Evolutionary conservation across 228 moss, liverwort and hornwort genomes (phyloP), one percentile per base, ranked within the genome.

Genomic region (Sphagnum magellanicum): DNA sequence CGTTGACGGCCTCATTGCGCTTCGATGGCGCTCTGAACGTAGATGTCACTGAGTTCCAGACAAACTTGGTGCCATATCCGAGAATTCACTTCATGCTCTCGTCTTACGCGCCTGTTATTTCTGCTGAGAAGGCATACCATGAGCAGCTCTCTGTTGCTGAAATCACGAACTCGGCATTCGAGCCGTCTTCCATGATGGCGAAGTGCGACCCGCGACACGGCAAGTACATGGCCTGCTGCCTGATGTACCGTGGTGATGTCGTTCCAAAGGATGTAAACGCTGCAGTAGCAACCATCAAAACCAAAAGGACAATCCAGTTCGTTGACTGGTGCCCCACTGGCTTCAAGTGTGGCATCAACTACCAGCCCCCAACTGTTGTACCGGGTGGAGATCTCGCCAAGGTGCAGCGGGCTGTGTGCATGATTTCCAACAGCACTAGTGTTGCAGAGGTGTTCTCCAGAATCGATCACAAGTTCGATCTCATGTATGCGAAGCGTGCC

Each of bases 261-360:
- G 73, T 74, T 7, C 73, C 73, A 4, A 74, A 74, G 73, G 73
- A 74, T 48, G 73, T 68, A 6, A 74, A 74, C 6, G 73, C 73
- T 3, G 60, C 73, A 0, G 73, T 85, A 5, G 82, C 82, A 4
- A 82, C 74, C 6, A 85, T 85, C 68, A 85, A 85, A 74, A 85
- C 85, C 5, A 82, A 85, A 77, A 65, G 85, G 51, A 85, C 85
- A 1, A 82, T 85, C 51, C 85, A 85, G 77, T 85, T 85, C 63
- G 85, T 85, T 52, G 85, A 85, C 32, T 85, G 85, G 85, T 82
- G 85, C 57, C 85, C 85, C 15, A 85, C 82, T 4, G 85, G 85
- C 1, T 85, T 85, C 68, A 85, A 85, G 82, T 85, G 85, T 59
- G 73, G 73, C 4, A 74, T 74, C 52, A 74, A 74, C 50, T 74